Base-by-base conservation (phyloP, 1,284 basidiomycete genomes). In the Leccinum fallax region DNA sequence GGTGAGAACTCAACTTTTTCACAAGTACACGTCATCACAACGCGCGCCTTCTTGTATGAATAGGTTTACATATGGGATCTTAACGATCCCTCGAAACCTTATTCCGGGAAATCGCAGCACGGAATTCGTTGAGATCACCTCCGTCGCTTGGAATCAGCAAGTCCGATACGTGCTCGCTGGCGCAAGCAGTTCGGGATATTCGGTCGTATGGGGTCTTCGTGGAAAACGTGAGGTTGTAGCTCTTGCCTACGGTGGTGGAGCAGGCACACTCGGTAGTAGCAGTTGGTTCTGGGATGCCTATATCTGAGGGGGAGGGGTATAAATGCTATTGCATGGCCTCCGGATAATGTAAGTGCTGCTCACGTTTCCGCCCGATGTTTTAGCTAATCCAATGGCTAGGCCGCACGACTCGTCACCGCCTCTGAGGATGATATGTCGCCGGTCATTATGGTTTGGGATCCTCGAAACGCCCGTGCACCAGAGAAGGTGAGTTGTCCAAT, bases 301-400 rank as follows among this genome's bases (percentile, higher is more conserved):
- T 89, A 30, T 30, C 30, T 10, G 30, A 30, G 38, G 92, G 93
- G 90, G 92, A 83, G 94, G 57, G 94, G 94, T 13, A 97, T 98
- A 92, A 98, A 95, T 74, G 94, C 95, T 71, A 94, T 99, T 63
- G 93, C 93, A 63, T 99, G 97, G 97, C 96, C 98, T 77, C 97
- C 97, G 0, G 94, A 97, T 67, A 95, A 94, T 71, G 94, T 94
- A 65, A 65, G 90, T 76, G 24, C 2, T 36, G 38, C 55, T 60
- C 11, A 16, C 40, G 40, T 34, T 6, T 4, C 56, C 8, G 19
- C 36, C 3, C 19, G 15, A 34, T 13, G 52, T 30, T 59, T n/a
- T 2, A 19, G 52, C 43, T 70, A 53, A 63, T 58, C 67, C 62
- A 62, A 15, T 62, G 57, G 53, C 61, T 67, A 96, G 94, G 89